These are phyloP conservation scores for Eucalyptus fibrosa DNA, from an alignment of 345 rosid species.

Conservation along the genomic window DNA sequence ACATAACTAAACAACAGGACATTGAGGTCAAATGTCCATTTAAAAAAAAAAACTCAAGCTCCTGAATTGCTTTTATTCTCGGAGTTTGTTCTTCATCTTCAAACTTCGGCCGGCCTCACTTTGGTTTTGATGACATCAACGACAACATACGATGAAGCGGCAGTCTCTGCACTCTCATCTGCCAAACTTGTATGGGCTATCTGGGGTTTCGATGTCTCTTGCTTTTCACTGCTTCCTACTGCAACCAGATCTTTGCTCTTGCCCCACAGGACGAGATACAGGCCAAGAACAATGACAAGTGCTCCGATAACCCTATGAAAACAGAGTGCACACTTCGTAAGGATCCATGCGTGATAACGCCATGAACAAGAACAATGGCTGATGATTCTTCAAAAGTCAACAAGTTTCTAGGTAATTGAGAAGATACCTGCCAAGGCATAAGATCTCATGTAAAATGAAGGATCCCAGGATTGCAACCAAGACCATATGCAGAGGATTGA, in stretches of 20 bases:
- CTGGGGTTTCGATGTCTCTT: not conserved
- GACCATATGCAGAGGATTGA: slow-evolving; percentile 52
- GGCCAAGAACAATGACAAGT: slow-evolving; percentile 45
- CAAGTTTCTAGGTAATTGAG: not conserved
- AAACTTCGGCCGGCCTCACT: not conserved
- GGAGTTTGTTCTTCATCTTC: not conserved
- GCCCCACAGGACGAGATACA: slow-evolving; percentile 74
- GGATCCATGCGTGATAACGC: not conserved
- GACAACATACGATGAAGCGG: not conserved
- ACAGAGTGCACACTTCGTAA: not conserved
- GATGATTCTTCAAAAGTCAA: not conserved
- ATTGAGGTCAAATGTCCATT: not conserved
- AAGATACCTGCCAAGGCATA: slow-evolving; percentile 36
- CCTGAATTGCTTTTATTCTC: not conserved
- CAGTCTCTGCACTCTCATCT: not conserved
- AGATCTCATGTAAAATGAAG: slow-evolving; percentile 29
- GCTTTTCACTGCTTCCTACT: not conserved
- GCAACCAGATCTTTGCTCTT: slow-evolving; percentile 43
- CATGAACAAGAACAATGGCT: not conserved
- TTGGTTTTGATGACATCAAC: not conserved
- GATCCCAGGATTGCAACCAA: slow-evolving; percentile 50
- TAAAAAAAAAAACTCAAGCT: not conserved
- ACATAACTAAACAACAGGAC: not conserved
- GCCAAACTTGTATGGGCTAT: not conserved
- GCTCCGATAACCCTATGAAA: slow-evolving; percentile 50